Percentiles rank a stretch among this genome's conserved stretches.
These are phyloP conservation scores for Aegilops bicornis DNA, from an alignment of 176 grass and related monocot genomes.

Conservation along the genomic window DNA sequence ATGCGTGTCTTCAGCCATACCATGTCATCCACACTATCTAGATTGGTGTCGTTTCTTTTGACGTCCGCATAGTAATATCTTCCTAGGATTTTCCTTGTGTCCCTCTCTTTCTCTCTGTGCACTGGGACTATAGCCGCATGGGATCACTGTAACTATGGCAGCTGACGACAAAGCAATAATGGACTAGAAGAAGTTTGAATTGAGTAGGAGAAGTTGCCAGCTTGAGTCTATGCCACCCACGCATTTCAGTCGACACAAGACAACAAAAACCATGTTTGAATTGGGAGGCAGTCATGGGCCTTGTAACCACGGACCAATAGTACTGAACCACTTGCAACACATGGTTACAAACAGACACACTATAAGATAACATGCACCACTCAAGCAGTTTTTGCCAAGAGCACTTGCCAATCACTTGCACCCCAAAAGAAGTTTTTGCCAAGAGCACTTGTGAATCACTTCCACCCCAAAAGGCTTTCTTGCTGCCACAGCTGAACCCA, in stretches of 20 bases:
- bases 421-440: not conserved
- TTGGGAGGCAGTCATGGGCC: not conserved
- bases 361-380: not conserved
- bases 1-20: not conserved
- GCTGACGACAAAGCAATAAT: not conserved
- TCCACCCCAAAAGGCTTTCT: not conserved
- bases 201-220: not conserved
- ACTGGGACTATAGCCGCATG: not conserved
- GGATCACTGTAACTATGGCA: not conserved
- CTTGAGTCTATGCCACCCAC: not conserved
- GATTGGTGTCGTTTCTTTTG: not conserved
- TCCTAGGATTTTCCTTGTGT: not conserved
- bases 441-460: not conserved
- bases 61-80: not conserved
- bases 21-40: not conserved
- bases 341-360: not conserved
- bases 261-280: not conserved
- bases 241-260: not conserved
- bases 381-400: not conserved
- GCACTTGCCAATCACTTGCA: not conserved
- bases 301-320: not conserved
- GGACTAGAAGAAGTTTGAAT: not conserved
- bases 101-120: not conserved
- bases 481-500: not conserved
- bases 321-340: not conserved